phyloP scores from a whole-genome alignment of 2,329 filamentous ascomycete species.

The Xylaria sp. region DNA sequence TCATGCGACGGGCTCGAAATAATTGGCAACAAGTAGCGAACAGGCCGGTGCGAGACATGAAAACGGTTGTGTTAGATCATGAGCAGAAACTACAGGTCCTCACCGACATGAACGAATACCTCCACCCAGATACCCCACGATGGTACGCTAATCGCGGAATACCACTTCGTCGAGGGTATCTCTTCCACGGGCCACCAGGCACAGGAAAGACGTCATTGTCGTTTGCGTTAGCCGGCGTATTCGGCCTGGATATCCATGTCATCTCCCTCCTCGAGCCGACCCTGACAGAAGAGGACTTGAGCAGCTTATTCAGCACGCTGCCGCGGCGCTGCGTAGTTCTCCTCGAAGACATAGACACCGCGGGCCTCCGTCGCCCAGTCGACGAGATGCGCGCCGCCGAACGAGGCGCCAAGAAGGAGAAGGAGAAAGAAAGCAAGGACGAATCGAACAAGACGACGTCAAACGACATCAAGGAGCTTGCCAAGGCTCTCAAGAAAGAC shows the following conservation, averaged over 20 bases:
- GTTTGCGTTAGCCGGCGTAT: slow-evolving; percentile 68
- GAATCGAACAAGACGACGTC: slow-evolving; percentile 17
- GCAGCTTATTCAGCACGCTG: slow-evolving; percentile 63
- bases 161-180: slow-evolving; percentile 76
- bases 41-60: slow-evolving; percentile 72
- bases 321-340: slow-evolving; percentile 69
- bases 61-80: slow-evolving; percentile 75
- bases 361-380: slow-evolving; percentile 57
- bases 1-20: slow-evolving; percentile 52
- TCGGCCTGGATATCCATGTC: slow-evolving; percentile 70
- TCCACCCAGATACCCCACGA: slow-evolving; percentile 69
- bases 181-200: slow-evolving; percentile 77
- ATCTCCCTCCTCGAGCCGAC: slow-evolving; percentile 64
- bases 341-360: slow-evolving; percentile 72
- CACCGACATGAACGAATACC: slow-evolving; percentile 77
- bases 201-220: slow-evolving; percentile 75
- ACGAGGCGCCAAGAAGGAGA: slow-evolving; percentile 25
- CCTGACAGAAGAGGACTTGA: slow-evolving; percentile 67
- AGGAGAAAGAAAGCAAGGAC: slow-evolving; percentile 3
- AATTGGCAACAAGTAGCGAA: slow-evolving; percentile 64
- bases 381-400: slow-evolving; percentile 35
- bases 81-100: slow-evolving; percentile 70
- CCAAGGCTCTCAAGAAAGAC: slow-evolving; percentile 51
- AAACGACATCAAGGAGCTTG: slow-evolving; percentile 49
- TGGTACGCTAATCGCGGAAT: slow-evolving; percentile 82